Percentiles rank a stretch among this genome's conserved stretches.
These are phyloP conservation scores for Leccinum disarticulatum DNA, from an alignment of 768 basidiomycete genomes.

Conservation along the genomic window DNA sequence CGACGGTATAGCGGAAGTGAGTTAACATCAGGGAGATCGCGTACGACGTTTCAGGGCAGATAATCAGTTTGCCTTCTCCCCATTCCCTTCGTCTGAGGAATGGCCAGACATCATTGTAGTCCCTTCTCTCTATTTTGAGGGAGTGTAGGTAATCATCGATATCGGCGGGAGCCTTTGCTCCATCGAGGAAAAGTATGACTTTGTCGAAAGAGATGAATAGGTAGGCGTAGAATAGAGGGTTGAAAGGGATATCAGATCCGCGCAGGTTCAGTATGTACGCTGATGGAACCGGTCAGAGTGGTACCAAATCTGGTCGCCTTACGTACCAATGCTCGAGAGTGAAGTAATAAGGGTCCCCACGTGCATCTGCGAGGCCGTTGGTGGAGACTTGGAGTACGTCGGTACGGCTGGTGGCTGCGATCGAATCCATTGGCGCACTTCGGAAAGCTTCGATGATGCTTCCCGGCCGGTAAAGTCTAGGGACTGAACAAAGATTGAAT, in stretches of 20 bases:
- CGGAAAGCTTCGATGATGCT: constrained; percentile 65
- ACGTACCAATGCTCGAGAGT: constrained; percentile 68
- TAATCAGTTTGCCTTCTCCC: constrained; percentile 79
- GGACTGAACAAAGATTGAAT: constrained; percentile 64
- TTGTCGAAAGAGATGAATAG: constrained; percentile 64
- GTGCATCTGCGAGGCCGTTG: constrained; percentile 62
- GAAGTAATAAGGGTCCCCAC: constrained; percentile 67
- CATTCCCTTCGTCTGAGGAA: constrained; percentile 74
- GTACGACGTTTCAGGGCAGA: constrained; percentile 73
- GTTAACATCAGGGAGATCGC: constrained; percentile 86
- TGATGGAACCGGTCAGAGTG: constrained; percentile 24
- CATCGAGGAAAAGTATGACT: constrained; percentile 78
- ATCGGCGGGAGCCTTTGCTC: constrained; percentile 57
- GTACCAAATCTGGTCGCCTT: neutral
- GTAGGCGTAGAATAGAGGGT: constrained; percentile 90
- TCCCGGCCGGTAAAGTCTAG: constrained; percentile 70
- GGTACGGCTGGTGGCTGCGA: constrained; percentile 57
- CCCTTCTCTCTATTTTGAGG: constrained; percentile 55
- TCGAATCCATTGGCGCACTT: constrained; percentile 69
- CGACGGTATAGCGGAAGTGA: constrained; percentile 70
- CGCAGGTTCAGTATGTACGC: constrained; percentile 90
- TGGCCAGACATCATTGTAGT: constrained; percentile 79
- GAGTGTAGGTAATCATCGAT: constrained; percentile 57
- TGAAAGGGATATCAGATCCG: constrained; percentile 87
- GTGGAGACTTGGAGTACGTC: constrained; percentile 60